phyloP scores from a whole-genome alignment of 2,329 filamentous ascomycete species.

The Exophiala lecanii-corni region DNA sequence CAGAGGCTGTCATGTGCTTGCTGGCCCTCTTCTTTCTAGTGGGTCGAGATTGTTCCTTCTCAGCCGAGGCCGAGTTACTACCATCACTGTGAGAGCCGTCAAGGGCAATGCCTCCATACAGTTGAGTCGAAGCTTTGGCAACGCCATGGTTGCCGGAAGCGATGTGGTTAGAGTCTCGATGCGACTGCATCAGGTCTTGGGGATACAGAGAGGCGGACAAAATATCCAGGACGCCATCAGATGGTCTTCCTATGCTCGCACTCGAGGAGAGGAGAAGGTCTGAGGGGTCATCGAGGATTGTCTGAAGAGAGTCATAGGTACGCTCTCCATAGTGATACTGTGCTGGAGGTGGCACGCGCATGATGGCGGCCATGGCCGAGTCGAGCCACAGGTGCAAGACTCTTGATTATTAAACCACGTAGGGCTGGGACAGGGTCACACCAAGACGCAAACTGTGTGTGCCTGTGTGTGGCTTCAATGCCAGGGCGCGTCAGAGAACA shows the following conservation, averaged over 20 bases:
- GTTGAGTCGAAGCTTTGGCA: conserved; percentile 8
- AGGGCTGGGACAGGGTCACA: too few species aligned
- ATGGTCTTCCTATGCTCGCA: conserved; percentile 2
- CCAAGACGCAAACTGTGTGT: too few species aligned
- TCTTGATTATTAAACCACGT: conserved; percentile 19
- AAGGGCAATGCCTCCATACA: conserved; percentile 17
- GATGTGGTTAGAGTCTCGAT: conserved; percentile 1
- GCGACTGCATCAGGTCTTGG: conserved; percentile 19
- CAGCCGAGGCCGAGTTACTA: conserved; percentile 12
- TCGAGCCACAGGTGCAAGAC: too few species aligned
- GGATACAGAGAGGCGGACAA: conserved; percentile 22
- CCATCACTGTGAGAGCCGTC: not conserved
- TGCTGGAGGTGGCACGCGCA: conserved; percentile 10
- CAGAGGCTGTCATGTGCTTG: conserved; percentile 10
- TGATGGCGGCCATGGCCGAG: conserved; percentile 10
- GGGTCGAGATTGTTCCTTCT: conserved; percentile 8
- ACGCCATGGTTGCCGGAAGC: not conserved
- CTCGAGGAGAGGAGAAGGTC: conserved; percentile 7
- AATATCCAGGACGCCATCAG: conserved; percentile 14
- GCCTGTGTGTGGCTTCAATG: too few species aligned
- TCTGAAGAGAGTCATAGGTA: conserved; percentile 16
- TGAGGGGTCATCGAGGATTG: conserved; percentile 17
- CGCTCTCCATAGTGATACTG: conserved; percentile 11
- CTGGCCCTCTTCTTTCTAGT: conserved; percentile 13
- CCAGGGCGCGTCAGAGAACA: too few species aligned